Evolutionary conservation across 257 asterid species (phyloP), one percentile per base, ranked within the genome.

Genomic region (Gardenia jasminoides): DNA sequence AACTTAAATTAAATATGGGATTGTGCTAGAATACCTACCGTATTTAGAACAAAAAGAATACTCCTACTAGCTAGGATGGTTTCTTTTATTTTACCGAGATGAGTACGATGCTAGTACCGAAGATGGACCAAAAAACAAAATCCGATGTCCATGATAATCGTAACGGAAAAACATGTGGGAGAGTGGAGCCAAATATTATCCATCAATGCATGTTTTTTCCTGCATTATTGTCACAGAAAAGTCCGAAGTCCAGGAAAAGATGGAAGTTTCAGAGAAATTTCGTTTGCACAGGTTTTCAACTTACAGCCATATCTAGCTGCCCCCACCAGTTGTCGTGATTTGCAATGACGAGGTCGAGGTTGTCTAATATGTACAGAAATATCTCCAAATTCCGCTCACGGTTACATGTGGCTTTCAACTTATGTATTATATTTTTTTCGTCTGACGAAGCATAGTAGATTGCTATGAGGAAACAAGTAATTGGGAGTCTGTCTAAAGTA

Each of bases 191-290:
- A 62, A 26, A 26, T 13, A 36, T 1, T 36, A 47, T 6, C 48
- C 28, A 67, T n/a, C 58, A 70, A 26, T 71, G 61, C 19, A 71
- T 71, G 62, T n/a, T 46, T 47, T 71, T 46, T 61, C 44, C 16
- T 71, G 43, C n/a, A 47, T 71, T 20, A 71, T 71, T 47, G 62
- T 8, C n/a, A 6, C 43, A 22, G 43, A 78, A 52, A 54, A 54
- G 26, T 74, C n/a, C 20, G 41, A 56, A 36, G 50, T 74, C 30
- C 3, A 58, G 41, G 78, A 62, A 74, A 74, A 58, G 11, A 10
- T 68, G 76, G 81, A 78, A 78, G 76, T 62, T 79, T 50, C 74
- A 72, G n/a, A 48, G 82, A 79, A 72, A 26, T 52, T 72, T 72
- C 82, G 67, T 41, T 46, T 19, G 12, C 44, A 28, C 15, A 47